These are phyloP conservation scores for Cucumis melo DNA, from an alignment of 306 rosid genomes.

Conservation along the genomic window DNA sequence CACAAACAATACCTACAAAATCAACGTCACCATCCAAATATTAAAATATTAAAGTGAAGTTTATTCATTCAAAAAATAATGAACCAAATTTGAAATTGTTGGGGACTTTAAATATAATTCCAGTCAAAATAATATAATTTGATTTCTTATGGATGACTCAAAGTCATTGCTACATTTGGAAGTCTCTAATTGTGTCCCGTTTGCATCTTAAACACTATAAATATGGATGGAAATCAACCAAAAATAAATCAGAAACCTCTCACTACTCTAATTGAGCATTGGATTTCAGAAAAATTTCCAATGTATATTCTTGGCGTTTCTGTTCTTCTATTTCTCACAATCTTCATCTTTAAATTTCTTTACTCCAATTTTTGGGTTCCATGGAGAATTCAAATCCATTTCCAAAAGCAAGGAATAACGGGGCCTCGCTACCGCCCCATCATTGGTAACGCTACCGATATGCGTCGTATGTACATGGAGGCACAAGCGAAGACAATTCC, in stretches of 20 bases:
- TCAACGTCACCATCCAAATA: no score
- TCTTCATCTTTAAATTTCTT: slow-evolving; percentile 14
- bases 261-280: not conserved
- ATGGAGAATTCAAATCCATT: slow-evolving; percentile 27
- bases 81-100: no score
- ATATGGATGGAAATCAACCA: not conserved
- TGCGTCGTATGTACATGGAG: not conserved
- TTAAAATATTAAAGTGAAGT: no score
- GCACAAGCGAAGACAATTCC: slow-evolving; percentile 7
- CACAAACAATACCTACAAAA: no score
- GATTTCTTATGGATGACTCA: no score
- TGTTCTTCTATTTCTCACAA: not conserved
- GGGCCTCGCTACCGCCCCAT: slow-evolving; percentile 61
- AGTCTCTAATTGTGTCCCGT: no score
- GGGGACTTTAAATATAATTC: no score
- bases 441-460: slow-evolving; percentile 39
- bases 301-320: slow-evolving; percentile 17
- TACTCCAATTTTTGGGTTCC: slow-evolving; percentile 40
- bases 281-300: not conserved
- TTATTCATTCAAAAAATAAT: no score
- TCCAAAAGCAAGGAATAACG: slow-evolving; percentile 34
- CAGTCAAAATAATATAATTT: no score
- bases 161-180: no score
- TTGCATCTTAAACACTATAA: no score
- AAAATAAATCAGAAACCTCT: not conserved